These are phyloP conservation scores for Zasmidium cellare DNA, from an alignment of 2,329 filamentous ascomycete species.

Conservation along the genomic window DNA sequence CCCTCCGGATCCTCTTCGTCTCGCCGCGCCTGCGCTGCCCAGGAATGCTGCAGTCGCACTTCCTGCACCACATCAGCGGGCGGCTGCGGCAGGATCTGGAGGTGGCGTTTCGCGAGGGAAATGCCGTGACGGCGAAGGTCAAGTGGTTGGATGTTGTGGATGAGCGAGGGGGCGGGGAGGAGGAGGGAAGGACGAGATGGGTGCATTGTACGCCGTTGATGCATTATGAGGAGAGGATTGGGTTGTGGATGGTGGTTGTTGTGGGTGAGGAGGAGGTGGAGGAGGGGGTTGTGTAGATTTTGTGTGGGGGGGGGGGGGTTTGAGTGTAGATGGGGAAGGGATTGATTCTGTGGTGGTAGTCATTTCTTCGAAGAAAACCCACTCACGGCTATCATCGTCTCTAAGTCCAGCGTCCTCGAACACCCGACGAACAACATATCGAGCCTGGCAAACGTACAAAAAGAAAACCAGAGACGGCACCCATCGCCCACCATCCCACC, in stretches of 20 bases:
- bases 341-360: no score
- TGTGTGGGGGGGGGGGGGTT: no score
- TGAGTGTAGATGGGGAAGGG: no score
- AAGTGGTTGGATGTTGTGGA: constrained; percentile 60
- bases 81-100: constrained; percentile 55
- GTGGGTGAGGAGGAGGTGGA: constrained; percentile 37
- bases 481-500: no score
- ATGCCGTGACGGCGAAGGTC: constrained; percentile 71
- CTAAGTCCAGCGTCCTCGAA: no score
- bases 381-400: no score
- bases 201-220: constrained; percentile 76
- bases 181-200: constrained; percentile 60
- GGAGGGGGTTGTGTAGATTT: neutral
- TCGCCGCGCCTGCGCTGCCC: constrained; percentile 51
- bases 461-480: no score
- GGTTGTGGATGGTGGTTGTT: constrained; percentile 76
- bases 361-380: no score
- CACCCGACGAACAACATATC: no score
- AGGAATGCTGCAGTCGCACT: constrained; percentile 49
- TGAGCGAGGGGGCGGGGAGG: constrained; percentile 41
- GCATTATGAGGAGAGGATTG: constrained; percentile 65
- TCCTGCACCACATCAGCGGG: constrained; percentile 49
- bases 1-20: constrained; percentile 51
- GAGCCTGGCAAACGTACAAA: no score
- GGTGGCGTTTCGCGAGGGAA: constrained; percentile 63